Percentiles rank a stretch among this genome's conserved stretches.
These are phyloP conservation scores for Chlorella sp. DNA, from an alignment of 139 green algal genomes.

Conservation along the genomic window DNA sequence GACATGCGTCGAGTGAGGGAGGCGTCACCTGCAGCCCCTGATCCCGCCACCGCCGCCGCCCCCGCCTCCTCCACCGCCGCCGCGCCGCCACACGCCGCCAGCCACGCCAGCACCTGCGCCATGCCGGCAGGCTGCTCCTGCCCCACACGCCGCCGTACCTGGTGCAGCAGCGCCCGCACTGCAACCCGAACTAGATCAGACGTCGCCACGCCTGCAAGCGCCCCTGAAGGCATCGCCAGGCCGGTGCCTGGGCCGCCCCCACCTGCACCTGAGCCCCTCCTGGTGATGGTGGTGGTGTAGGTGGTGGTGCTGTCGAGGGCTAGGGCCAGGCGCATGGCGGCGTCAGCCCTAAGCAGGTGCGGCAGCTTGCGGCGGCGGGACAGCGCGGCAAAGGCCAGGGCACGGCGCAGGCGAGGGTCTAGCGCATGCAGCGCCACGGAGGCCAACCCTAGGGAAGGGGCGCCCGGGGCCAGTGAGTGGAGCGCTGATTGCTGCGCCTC, in stretches of 20 bases:
- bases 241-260: too few species aligned
- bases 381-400: too few species aligned
- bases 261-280: too few species aligned
- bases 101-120: background rate
- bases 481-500: too few species aligned
- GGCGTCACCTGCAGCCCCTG: background rate
- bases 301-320: too few species aligned
- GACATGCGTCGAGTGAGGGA: background rate
- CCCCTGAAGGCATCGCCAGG: too few species aligned
- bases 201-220: too few species aligned
- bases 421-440: too few species aligned
- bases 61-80: background rate
- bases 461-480: too few species aligned
- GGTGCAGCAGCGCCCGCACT: background rate
- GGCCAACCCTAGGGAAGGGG: too few species aligned
- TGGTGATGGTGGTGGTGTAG: too few species aligned
- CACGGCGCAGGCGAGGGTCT: too few species aligned
- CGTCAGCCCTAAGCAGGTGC: background rate
- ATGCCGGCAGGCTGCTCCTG: background rate
- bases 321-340: background rate
- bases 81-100: background rate
- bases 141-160: background rate
- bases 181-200: background rate
- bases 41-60: background rate
- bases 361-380: background rate